phyloP scores from a whole-genome alignment of 1,284 basidiomycete species.

The Heterobasidion occidentale region DNA sequence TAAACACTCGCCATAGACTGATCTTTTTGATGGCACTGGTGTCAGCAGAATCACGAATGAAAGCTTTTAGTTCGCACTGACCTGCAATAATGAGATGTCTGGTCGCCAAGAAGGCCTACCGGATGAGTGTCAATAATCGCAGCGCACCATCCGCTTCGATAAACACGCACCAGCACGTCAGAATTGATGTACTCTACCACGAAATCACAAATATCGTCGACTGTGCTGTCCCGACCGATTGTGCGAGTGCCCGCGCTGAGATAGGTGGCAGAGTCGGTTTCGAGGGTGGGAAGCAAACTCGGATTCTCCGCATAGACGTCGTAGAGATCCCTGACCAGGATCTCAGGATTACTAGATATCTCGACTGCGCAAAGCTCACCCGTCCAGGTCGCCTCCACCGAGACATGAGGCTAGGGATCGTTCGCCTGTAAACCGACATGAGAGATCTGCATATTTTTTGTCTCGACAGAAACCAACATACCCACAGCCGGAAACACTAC shows the following conservation, averaged over 20 bases:
- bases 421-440: slow-evolving; percentile 29
- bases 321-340: slow-evolving; percentile 23
- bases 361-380: slow-evolving; percentile 31
- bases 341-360: background rate
- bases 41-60: background rate
- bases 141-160: background rate
- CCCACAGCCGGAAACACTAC: slow-evolving; percentile 66
- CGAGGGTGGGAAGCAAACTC: slow-evolving; percentile 40
- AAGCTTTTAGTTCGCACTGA: slow-evolving; percentile 20
- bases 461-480: slow-evolving; percentile 14
- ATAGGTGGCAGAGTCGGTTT: slow-evolving; percentile 49
- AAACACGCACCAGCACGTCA: slow-evolving; percentile 53
- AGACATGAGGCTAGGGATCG: slow-evolving; percentile 62
- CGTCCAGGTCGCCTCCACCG: slow-evolving; percentile 70
- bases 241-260: slow-evolving; percentile 19
- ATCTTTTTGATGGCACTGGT: slow-evolving; percentile 29
- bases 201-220: slow-evolving; percentile 78
- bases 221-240: slow-evolving; percentile 42
- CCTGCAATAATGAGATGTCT: slow-evolving; percentile 70
- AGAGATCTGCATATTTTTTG: background rate
- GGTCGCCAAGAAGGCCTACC: slow-evolving; percentile 58
- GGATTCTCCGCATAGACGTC: slow-evolving; percentile 29
- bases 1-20: slow-evolving; percentile 47
- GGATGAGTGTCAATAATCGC: background rate
- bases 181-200: slow-evolving; percentile 79